A percentile compares a stretch with the other conserved stretches of the same genome.
Evolutionary conservation across 2,329 filamentous ascomycete genomes (phyloP).

Genomic region (Exophiala mesophila): DNA sequence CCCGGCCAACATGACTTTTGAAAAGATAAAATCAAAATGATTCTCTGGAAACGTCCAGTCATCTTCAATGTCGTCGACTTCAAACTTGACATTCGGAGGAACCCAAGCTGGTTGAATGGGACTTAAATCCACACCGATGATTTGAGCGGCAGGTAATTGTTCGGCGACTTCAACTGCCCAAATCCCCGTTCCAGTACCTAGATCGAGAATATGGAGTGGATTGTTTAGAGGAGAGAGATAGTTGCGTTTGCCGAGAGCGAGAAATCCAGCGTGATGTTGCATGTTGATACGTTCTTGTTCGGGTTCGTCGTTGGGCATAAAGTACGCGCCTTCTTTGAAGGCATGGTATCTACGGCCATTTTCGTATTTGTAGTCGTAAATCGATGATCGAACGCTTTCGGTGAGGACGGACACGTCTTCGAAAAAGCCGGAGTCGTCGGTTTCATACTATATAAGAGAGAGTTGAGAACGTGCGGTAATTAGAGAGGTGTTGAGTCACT

Average conservation of each 20-base stretch:
- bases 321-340: conserved; percentile 39
- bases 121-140: conserved; percentile 22
- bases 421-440: conserved; percentile 8
- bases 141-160: conserved; percentile 22
- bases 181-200: conserved; percentile 21
- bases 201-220: conserved; percentile 18
- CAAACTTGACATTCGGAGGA: conserved; percentile 30
- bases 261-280: conserved; percentile 30
- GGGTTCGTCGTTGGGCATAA: conserved; percentile 39
- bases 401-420: conserved; percentile 15
- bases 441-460: conserved; percentile 7
- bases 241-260: conserved; percentile 13
- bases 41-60: conserved; percentile 25
- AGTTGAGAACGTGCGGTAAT: background rate
- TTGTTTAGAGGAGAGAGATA: conserved; percentile 23
- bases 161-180: conserved; percentile 25
- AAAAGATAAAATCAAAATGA: conserved; percentile 27
- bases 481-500: background rate
- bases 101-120: conserved; percentile 20
- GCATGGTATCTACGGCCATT: conserved; percentile 42
- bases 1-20: conserved; percentile 22
- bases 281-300: conserved; percentile 40
- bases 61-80: conserved; percentile 28
- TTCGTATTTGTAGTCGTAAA: conserved; percentile 33
- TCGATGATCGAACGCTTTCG: conserved; percentile 26